Evolutionary conservation across 441 rosid species (phyloP).

Genomic region (Erysimum cheiri): DNA sequence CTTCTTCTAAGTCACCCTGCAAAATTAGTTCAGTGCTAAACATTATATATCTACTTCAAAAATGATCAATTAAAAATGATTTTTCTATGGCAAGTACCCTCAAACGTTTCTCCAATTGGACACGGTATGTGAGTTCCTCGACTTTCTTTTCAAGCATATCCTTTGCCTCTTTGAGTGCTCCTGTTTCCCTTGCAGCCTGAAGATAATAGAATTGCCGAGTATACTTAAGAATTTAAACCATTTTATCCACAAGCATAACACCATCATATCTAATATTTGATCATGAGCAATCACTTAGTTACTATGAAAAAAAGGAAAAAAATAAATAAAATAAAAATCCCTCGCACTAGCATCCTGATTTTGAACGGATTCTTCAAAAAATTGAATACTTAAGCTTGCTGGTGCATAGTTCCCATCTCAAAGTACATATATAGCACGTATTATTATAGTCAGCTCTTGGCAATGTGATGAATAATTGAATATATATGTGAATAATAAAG

Average conservation of each 20-base stretch:
- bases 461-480: not conserved
- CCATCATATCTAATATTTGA: not conserved
- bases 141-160: slow-evolving; percentile 96
- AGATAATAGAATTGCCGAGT: slow-evolving; percentile 13
- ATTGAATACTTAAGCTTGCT: not conserved
- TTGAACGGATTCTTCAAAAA: slow-evolving; percentile 3
- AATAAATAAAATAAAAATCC: not conserved
- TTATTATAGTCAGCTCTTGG: not conserved
- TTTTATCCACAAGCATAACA: not conserved
- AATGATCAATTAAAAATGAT: slow-evolving; percentile 21
- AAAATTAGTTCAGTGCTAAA: slow-evolving; percentile 26
- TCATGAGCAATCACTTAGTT: not conserved
- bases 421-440: slow-evolving; percentile 5
- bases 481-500: not conserved
- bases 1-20: slow-evolving; percentile 93
- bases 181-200: slow-evolving; percentile 97
- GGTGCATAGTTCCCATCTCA: slow-evolving; percentile 11
- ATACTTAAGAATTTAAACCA: not conserved
- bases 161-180: slow-evolving; percentile 97
- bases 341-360: not conserved
- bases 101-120: slow-evolving; percentile 89
- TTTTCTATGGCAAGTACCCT: slow-evolving; percentile 59
- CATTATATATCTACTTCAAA: slow-evolving; percentile 39
- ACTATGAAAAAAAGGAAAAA: not conserved
- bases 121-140: slow-evolving; percentile 98